Conservation (phyloP, 192 early-diverging fungal genomes). For the Chytriomyces sp. region DNA sequence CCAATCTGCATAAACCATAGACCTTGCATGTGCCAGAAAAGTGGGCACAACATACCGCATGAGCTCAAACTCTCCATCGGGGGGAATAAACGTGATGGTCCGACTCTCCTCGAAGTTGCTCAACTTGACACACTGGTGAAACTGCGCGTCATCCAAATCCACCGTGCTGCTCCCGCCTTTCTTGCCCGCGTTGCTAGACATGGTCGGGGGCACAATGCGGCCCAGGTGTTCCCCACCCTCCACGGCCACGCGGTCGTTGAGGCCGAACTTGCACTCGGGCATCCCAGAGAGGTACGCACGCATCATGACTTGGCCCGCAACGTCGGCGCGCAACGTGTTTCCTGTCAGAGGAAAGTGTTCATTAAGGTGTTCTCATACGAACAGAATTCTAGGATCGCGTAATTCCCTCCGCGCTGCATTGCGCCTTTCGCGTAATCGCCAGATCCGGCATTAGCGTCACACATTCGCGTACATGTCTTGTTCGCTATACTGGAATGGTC, state of each 20-base stretch:
- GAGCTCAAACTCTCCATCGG: constrained; percentile 95
- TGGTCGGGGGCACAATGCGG: constrained; percentile 21
- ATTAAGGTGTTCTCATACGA: too few species aligned
- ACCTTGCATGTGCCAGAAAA: background rate
- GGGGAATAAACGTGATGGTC: constrained; percentile 96
- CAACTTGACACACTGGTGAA: constrained; percentile 97
- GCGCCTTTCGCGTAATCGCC: too few species aligned
- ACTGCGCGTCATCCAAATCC: constrained; percentile 96
- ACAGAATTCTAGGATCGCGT: too few species aligned
- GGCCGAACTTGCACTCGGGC: constrained; percentile 96
- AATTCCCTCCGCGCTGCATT: too few species aligned
- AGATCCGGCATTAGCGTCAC: too few species aligned
- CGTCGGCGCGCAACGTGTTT: constrained; percentile 85
- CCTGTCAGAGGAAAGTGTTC: constrained; percentile 9
- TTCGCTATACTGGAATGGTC: background rate
- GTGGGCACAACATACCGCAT: constrained; percentile 59
- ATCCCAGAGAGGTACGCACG: constrained; percentile 93
- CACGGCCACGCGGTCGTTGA: constrained; percentile 93
- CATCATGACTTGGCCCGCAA: constrained; percentile 90
- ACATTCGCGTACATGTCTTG: too few species aligned
- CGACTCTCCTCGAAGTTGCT: constrained; percentile 90
- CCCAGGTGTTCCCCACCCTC: constrained; percentile 59
- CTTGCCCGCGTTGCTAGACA: constrained; percentile 13
- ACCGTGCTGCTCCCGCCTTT: constrained; percentile 49
- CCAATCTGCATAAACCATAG: constrained; percentile 2